phyloP scores from a whole-genome alignment of 2,329 filamentous ascomycete genomes.

The Phyllosticta citribraziliensis region DNA sequence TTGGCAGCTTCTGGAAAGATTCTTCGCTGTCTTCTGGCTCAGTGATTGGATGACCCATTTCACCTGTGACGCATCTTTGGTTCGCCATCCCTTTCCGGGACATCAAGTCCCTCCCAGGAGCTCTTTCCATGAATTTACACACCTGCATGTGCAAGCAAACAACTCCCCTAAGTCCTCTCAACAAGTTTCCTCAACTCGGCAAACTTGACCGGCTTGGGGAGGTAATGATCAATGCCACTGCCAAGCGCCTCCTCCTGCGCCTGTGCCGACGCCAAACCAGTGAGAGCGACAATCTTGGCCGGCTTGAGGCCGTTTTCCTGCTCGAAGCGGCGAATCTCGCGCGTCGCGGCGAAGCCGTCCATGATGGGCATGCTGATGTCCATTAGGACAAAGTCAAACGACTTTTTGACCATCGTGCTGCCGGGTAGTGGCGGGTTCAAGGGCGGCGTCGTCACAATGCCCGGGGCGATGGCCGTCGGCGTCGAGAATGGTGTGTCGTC shows the following conservation, averaged over 20 bases:
- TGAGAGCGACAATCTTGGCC: constrained; percentile 43
- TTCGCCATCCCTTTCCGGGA: no score
- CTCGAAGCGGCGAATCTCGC: constrained; percentile 40
- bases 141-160: no score
- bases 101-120: no score
- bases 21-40: no score
- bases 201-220: constrained; percentile 44
- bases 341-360: constrained; percentile 41
- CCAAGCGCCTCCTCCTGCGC: constrained; percentile 42
- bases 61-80: no score
- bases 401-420: constrained; percentile 11
- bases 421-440: constrained; percentile 6
- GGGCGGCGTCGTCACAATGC: neutral
- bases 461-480: no score
- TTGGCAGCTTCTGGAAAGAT: no score
- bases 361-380: constrained; percentile 50
- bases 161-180: constrained; percentile 6
- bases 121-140: no score
- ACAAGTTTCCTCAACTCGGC: constrained; percentile 33
- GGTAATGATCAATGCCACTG: constrained; percentile 44
- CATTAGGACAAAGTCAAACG: constrained; percentile 29
- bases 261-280: constrained; percentile 41
- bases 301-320: constrained; percentile 30
- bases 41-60: no score
- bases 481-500: neutral